Evolutionary conservation across 768 basidiomycete species (phyloP).

Genomic region (Trametopsis cervina): DNA sequence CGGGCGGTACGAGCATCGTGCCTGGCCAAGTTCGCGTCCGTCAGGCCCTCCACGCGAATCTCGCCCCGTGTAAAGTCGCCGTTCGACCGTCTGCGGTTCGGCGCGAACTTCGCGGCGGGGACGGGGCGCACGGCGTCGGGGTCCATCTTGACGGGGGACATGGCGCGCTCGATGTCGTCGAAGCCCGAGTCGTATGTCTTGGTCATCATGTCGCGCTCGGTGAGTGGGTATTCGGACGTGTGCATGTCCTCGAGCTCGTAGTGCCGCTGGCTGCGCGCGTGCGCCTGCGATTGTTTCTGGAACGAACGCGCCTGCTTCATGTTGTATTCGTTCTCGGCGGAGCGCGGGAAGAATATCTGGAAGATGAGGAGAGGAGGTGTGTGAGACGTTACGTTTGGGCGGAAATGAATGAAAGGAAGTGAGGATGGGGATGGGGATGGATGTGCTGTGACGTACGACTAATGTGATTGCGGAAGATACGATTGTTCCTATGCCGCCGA

Average conservation of each 20-base stretch:
- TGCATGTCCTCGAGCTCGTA: not conserved
- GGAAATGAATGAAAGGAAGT: not conserved
- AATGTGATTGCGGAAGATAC: conserved; percentile 73
- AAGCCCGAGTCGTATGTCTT: conserved; percentile 5
- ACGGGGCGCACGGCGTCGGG: not conserved
- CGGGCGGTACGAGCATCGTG: conserved; percentile 30
- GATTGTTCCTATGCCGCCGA: conserved; percentile 51
- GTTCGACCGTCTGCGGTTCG: conserved; percentile 20
- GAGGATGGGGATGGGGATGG: not conserved
- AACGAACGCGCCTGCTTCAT: conserved; percentile 17
- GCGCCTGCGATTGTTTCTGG: conserved; percentile 9
- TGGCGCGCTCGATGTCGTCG: not conserved
- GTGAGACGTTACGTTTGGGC: no score
- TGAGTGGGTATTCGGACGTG: not conserved
- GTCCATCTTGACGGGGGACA: not conserved
- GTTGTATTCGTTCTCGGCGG: conserved; percentile 26
- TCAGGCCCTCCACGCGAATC: conserved; percentile 22
- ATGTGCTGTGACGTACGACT: conserved; percentile 38
- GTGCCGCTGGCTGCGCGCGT: conserved; percentile 5
- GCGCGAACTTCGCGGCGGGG: conserved; percentile 15
- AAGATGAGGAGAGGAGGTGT: not conserved
- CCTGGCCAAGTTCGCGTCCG: conserved; percentile 37
- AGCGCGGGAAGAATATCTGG: conserved; percentile 85
- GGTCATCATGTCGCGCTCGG: not conserved
- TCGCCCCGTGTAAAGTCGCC: conserved; percentile 16